Evolutionary conservation across 129 eudicot species (phyloP).

Genomic region (Saussurea involucrata): DNA sequence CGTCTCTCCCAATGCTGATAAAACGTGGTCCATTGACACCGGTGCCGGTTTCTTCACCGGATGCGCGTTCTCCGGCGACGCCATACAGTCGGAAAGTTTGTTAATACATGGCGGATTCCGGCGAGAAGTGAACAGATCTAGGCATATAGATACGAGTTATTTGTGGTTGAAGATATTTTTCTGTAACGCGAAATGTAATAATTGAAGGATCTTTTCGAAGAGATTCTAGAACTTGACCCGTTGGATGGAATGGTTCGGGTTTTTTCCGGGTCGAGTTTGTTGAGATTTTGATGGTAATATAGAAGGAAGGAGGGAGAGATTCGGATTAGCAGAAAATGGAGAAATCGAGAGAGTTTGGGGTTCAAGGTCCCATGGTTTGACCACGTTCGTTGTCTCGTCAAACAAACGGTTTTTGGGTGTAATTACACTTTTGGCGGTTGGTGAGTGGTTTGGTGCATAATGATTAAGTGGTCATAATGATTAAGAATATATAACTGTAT

Average conservation of each 20-base stretch:
- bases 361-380: neutral
- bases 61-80: slow-evolving; percentile 25
- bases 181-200: slow-evolving; percentile 16
- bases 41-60: slow-evolving; percentile 73
- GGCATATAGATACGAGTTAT: slow-evolving; percentile 6
- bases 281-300: slow-evolving; percentile 1
- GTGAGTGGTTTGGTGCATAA: too few species aligned
- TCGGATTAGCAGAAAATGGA: slow-evolving; percentile 1
- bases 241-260: neutral
- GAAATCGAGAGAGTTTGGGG: neutral
- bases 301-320: neutral
- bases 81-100: slow-evolving; percentile 26
- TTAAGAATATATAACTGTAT: too few species aligned
- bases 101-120: slow-evolving; percentile 23
- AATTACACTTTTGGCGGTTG: too few species aligned
- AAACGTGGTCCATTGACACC: slow-evolving; percentile 78
- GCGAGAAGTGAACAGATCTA: slow-evolving; percentile 28
- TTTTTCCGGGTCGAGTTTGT: neutral
- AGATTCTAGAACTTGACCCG: slow-evolving; percentile 24
- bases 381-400: neutral
- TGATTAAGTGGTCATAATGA: too few species aligned
- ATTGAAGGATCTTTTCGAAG: neutral
- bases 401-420: neutral
- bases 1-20: slow-evolving; percentile 72
- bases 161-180: slow-evolving; percentile 8